Evolutionary conservation across 2,329 filamentous ascomycete genomes (phyloP), one percentile per base, ranked within the genome.

Genomic region (Chrysoporthe austroafricana): DNA sequence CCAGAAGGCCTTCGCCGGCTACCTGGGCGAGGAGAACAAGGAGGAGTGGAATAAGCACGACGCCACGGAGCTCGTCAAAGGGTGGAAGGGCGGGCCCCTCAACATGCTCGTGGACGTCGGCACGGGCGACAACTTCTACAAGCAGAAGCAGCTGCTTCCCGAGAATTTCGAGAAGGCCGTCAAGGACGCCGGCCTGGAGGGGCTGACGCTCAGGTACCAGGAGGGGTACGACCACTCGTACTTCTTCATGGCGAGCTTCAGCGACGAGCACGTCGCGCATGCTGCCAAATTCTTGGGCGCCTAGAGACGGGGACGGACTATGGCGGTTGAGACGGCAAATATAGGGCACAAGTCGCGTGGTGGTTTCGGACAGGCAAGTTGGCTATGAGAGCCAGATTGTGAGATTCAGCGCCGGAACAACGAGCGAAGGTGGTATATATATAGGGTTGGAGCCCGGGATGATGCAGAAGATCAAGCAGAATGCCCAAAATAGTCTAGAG

Each of bases 221-320:
- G 85, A 91, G 81, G 94, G 90, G 70, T 98, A 99, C 77, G 96
- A 99, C 79, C 96, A 99, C 82, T 97, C 93, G 70, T 99, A 99
- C 83, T 99, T 89, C 81, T 97, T 97, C 80, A 96, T 99, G 84
- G 90, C 94, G 46, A 89, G 89, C 18, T 99, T 99, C 78, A 88
- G 91, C 56, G 90, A 92, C 75, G 94, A 98, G 74, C 96, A 99
- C 80, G 86, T 98, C 73, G 90, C 93, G 74, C 93, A 96, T 81
- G 94, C 94, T 69, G 95, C 94, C 72, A 97, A 96, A 84, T 90
- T 93, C 77, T 82, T 97, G 26, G 26, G 26, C 26, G 2, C 26
- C 16, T 48, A 8, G 44, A 48, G 44, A n/a, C 16, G 18, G 14
- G 16, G 5, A 11, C 44, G 44, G 4, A 18, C 11, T 14, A 54